Base-by-base conservation (phyloP, 2,329 filamentous ascomycete genomes). In the Beauveria bassiana region DNA sequence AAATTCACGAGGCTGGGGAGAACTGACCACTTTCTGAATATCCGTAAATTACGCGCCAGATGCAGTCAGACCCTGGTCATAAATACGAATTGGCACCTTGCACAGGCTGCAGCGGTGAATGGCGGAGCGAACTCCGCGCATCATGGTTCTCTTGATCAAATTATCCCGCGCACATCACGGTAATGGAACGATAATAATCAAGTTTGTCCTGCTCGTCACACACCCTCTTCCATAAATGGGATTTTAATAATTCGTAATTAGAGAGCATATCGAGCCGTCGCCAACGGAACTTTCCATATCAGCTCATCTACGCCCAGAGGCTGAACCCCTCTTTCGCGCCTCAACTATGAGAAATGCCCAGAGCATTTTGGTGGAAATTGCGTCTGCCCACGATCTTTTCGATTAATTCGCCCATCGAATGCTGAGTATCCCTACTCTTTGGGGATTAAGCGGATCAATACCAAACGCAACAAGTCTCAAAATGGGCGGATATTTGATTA, bases 91-190 rank as follows among this genome's bases (percentile, higher is more conserved):
- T 38, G 12, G 34, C 34, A 38, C 34, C 34, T 38, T 38, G 34
- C 34, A 14, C 5, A 38, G 10, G 34, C 34, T 38, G 12, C 34
- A 38, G 34, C 34, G n/a, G 28, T 49, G 22, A 28, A 40, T 12
- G 10, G 24, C 54, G 54, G 54, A 47, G 43, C 43, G n/a, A 57
- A 47, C 40, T 47, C 54, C 54, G 54, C 54, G 20, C n/a, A 57
- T 20, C 26, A 18, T 5, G 9, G 31, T 34, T 24, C 14, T 16
- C 34, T 47, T 57, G 31, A 38, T 26, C 26, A 57, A 57, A 54
- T 54, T 20, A 26, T 43, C 10, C n/a, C 31, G 31, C 31, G 14
- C 16, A 22, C 22, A 54, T 54, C 4, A 18, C 38, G 22, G 8
- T 9, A 5, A 46, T 24, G 20, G 43, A 38, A 38, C 12, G 34